These are phyloP conservation scores for Aspergillus hortae DNA, from an alignment of 2,329 filamentous ascomycete genomes.

Conservation along the genomic window DNA sequence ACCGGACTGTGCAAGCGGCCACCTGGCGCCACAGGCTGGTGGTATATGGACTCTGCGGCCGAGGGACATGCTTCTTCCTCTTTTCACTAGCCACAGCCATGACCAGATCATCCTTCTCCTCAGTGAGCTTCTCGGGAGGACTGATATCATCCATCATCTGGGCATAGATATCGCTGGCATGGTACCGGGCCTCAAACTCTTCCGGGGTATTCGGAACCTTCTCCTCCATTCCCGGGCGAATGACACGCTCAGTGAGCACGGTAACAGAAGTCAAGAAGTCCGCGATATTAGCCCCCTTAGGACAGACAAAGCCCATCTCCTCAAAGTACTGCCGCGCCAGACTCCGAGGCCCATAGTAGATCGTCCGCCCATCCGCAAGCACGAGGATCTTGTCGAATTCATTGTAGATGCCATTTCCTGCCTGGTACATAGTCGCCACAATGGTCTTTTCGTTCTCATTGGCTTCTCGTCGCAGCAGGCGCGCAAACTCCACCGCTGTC, in stretches of 20 bases:
- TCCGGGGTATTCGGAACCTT: constrained; percentile 32
- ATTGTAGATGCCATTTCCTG: constrained; percentile 64
- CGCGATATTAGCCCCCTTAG: constrained; percentile 59
- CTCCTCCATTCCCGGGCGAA: constrained; percentile 29
- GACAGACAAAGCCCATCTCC: constrained; percentile 59
- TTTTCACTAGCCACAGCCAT: constrained; percentile 29
- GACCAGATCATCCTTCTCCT: constrained; percentile 28
- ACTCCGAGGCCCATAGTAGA: constrained; percentile 59
- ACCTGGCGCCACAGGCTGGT: constrained; percentile 38
- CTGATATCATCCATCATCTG: constrained; percentile 50
- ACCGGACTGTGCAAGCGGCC: constrained; percentile 42
- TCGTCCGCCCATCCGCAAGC: constrained; percentile 60
- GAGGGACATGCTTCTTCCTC: constrained; percentile 28
- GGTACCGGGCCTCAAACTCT: constrained; percentile 49
- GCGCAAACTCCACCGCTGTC: constrained; percentile 58
- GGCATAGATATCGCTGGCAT: constrained; percentile 47
- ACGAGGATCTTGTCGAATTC: constrained; percentile 68
- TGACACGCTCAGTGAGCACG: constrained; percentile 48
- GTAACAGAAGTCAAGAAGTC: constrained; percentile 65
- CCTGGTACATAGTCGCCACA: constrained; percentile 65
- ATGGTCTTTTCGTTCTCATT: constrained; percentile 57
- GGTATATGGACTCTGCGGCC: constrained; percentile 29
- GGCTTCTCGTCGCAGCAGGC: constrained; percentile 57
- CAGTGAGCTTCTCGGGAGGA: constrained; percentile 24
- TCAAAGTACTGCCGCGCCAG: constrained; percentile 63